Evolutionary conservation across 768 basidiomycete species (phyloP), one percentile per base, ranked within the genome.

Genomic region (Podaxis rugospora): DNA sequence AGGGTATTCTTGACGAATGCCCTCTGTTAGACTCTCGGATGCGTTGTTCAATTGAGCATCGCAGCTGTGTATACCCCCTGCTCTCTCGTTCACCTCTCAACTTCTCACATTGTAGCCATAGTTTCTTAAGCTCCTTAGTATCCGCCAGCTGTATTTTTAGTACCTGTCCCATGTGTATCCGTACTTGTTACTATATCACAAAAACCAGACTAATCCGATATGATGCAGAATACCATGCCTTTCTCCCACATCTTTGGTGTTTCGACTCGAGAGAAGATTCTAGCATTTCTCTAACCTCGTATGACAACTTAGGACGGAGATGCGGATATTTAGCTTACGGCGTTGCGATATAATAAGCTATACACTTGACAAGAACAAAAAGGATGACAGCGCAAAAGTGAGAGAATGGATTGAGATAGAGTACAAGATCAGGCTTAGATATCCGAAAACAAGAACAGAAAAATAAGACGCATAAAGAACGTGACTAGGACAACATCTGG

Each of bases 281-380:
- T 57, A 42, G 27, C 21, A 44, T 46, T 44, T 35, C 21, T 42
- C 18, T 16, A 28, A 47, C 44, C 57, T 14, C 39, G n/a, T 21
- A 28, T n/a, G 16, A 21, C 25, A 21, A 36, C 32, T 6, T 4
- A 11, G 32, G 50, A 32, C 7, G 36, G 50, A 21, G 57, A 13
- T 21, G 44, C 28, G 32, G 32, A 57, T 61, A 46, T 61, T 23
- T 62, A 61, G 50, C 50, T 56, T 71, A 69, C 66, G 68, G 66
- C 64, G 67, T 55, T 52, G 61, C 44, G 50, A 55, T 36, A 55
- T 59, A 52, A 62, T 25, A 52, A 57, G 40, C 49, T 51, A 56
- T 64, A 55, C 51, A 53, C 52, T 64, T 59, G 18, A 21, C n/a
- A 16, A 47, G 25, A 32, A 32, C 7, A 32, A 18, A n/a, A 9